Percentiles rank a stretch among this genome's conserved stretches.
Conservation (phyloP, 2,329 filamentous ascomycete species). For the Colletotrichum graminicola region DNA sequence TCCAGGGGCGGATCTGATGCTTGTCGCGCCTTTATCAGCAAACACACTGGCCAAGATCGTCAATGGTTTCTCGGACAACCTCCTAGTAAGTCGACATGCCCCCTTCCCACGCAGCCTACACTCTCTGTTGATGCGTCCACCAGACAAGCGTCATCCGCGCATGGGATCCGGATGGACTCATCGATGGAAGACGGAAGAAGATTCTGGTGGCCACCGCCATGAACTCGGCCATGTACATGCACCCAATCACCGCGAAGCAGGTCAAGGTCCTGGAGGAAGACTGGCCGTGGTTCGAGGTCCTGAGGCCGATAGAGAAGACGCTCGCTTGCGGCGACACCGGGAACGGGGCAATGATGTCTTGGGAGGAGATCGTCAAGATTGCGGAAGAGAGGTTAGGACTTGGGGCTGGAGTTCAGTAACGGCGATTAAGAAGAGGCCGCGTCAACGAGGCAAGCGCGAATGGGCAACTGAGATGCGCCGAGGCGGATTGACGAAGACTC, state of each 20-base stretch:
- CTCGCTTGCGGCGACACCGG: constrained; percentile 90
- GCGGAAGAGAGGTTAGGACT: constrained; percentile 67
- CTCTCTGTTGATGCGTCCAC: neutral
- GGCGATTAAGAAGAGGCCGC: neutral
- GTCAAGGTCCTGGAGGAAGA: constrained; percentile 77
- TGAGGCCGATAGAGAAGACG: constrained; percentile 79
- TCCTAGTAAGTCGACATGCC: constrained; percentile 63
- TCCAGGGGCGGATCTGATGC: constrained; percentile 80
- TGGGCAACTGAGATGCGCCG: too few species aligned
- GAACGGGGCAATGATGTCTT: constrained; percentile 85
- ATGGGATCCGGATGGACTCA: constrained; percentile 82
- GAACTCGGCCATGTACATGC: constrained; percentile 92
- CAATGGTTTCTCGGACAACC: constrained; percentile 80
- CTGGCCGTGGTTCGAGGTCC: constrained; percentile 82
- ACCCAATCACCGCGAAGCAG: constrained; percentile 83
- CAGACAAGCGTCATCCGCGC: constrained; percentile 76
- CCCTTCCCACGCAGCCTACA: neutral
- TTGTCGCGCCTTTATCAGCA: constrained; percentile 85
- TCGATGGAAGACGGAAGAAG: constrained; percentile 70
- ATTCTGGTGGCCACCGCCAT: constrained; percentile 86
- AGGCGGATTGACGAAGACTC: neutral
- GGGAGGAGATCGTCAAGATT: constrained; percentile 77
- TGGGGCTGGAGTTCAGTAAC: neutral
- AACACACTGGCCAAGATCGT: constrained; percentile 89
- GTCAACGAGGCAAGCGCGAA: neutral